These are phyloP conservation scores for Pulchroboletus neoregius DNA, from an alignment of 1,284 basidiomycete genomes.

Conservation along the genomic window DNA sequence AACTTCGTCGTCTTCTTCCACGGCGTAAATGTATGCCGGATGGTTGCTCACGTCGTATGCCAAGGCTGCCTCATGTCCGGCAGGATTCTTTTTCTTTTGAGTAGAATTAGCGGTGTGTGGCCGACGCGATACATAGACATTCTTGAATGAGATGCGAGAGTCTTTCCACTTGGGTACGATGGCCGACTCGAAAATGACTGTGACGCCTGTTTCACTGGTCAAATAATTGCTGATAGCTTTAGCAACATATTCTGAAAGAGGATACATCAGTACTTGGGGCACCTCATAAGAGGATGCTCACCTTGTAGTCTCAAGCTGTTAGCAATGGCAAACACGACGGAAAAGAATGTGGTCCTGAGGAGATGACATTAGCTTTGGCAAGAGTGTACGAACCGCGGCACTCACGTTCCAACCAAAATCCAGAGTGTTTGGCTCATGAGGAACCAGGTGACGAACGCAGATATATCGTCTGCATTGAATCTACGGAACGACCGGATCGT, in stretches of 20 bases:
- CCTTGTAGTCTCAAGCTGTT: constrained; percentile 92
- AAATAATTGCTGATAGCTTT: constrained; percentile 89
- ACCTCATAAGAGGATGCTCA: constrained; percentile 23
- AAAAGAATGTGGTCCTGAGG: constrained; percentile 89
- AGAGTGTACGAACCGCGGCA: neutral
- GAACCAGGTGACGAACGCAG: constrained; percentile 94
- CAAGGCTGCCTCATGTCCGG: constrained; percentile 52
- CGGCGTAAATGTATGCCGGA: constrained; percentile 61
- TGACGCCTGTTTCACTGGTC: constrained; percentile 90
- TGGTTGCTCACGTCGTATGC: constrained; percentile 75
- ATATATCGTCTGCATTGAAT: constrained; percentile 96
- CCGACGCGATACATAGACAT: constrained; percentile 90
- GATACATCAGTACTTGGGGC: neutral
- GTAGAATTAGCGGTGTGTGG: constrained; percentile 37
- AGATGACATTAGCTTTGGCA: constrained; percentile 14
- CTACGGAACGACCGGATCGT: constrained; percentile 93
- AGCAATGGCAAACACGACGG: constrained; percentile 84
- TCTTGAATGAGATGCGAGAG: constrained; percentile 93
- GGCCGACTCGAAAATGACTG: constrained; percentile 94
- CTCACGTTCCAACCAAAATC: constrained; percentile 92
- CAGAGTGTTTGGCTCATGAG: constrained; percentile 91
- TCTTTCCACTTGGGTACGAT: constrained; percentile 98
- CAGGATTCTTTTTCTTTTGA: constrained; percentile 18
- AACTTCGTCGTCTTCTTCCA: constrained; percentile 45
- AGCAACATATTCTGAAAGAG: constrained; percentile 74